Conservation (phyloP, 2,329 filamentous ascomycete genomes). For the Ceratocystis lukuohia region DNA sequence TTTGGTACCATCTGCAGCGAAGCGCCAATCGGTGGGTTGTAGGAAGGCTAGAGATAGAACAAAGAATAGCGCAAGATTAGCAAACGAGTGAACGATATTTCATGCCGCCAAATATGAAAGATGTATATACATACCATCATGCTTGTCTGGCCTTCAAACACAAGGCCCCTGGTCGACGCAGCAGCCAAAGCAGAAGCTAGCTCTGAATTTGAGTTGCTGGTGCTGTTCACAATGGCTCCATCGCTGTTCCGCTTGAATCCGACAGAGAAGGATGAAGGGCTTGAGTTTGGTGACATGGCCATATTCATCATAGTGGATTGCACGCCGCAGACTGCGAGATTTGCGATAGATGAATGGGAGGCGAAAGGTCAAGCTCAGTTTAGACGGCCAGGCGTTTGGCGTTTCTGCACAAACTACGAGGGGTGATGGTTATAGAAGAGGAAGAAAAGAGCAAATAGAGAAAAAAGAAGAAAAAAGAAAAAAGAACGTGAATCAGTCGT, state of each 20-base stretch:
- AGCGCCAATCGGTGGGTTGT: not conserved
- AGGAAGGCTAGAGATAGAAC: not conserved
- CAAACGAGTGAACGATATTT: not conserved
- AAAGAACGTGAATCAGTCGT: too few relatives aligned
- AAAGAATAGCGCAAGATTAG: not conserved
- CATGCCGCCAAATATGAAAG: not conserved
- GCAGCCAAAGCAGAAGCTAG: not conserved
- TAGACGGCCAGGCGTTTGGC: slow-evolving; percentile 4
- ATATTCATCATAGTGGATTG: not conserved
- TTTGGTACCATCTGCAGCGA: not conserved
- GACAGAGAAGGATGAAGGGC: not conserved
- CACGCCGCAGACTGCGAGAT: not conserved
- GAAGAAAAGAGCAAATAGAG: not conserved
- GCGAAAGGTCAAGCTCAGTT: not conserved
- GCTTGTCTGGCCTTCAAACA: not conserved
- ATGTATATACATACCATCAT: slow-evolving; percentile 9
- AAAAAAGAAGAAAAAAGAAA: not conserved
- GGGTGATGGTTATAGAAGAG: not conserved
- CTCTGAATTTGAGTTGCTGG: not conserved
- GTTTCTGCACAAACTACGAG: slow-evolving; percentile 11
- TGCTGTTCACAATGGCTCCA: not conserved
- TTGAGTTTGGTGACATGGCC: slow-evolving; percentile 8
- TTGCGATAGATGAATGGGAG: not conserved
- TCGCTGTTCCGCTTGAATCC: slow-evolving; percentile 19
- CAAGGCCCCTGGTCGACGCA: not conserved